A percentile compares a stretch with the other conserved stretches of the same genome.
These are phyloP conservation scores for Cryomyces minteri DNA, from an alignment of 495 filamentous ascomycete genomes.

Conservation along the genomic window DNA sequence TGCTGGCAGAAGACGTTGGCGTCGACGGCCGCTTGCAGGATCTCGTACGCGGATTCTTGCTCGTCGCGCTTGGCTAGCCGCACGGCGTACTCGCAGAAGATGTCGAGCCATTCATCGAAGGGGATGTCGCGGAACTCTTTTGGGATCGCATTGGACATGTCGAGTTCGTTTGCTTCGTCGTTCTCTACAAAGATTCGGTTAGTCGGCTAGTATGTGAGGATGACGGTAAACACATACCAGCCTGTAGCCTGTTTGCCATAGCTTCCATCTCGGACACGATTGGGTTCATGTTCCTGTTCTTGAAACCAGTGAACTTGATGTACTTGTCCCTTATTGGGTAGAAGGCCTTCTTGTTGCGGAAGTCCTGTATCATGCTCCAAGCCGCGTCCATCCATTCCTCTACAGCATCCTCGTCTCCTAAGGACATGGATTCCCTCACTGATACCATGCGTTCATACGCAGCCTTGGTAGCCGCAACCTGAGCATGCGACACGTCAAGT, in stretches of 20 bases:
- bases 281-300: conserved; percentile 26
- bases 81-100: conserved; percentile 78
- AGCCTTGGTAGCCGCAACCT: conserved; percentile 10
- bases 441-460: conserved; percentile 37
- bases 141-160: conserved; percentile 22
- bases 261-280: conserved; percentile 36
- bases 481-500: conserved; percentile 1
- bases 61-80: conserved; percentile 41
- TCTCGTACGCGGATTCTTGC: conserved; percentile 51
- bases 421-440: conserved; percentile 29
- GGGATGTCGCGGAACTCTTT: conserved; percentile 57
- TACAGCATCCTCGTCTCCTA: conserved; percentile 32
- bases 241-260: conserved; percentile 37
- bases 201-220: too few relatives aligned
- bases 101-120: conserved; percentile 70
- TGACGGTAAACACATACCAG: too few relatives aligned
- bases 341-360: conserved; percentile 55
- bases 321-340: conserved; percentile 52
- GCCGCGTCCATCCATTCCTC: conserved; percentile 59
- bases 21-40: conserved; percentile 52
- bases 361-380: conserved; percentile 58
- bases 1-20: conserved; percentile 63
- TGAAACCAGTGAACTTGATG: conserved; percentile 48
- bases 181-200: background rate
- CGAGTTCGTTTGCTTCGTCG: background rate